These are phyloP conservation scores for Candida pseudoglaebosa DNA, from an alignment of 805 yeast species.

Conservation along the genomic window DNA sequence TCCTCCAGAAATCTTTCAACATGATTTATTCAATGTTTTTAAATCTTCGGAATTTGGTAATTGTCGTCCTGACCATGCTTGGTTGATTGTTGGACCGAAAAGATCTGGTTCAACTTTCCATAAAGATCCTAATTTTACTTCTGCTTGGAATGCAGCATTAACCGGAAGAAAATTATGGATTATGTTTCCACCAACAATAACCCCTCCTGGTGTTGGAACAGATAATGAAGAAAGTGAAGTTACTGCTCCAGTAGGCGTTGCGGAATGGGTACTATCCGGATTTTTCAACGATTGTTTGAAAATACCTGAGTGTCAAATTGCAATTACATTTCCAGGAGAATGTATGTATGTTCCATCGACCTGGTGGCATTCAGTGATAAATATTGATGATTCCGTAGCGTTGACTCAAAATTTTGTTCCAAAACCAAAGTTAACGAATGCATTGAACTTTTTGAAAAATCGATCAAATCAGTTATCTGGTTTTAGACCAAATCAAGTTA, in stretches of 20 bases:
- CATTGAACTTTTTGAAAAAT: constrained; percentile 61
- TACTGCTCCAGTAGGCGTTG: constrained; percentile 85
- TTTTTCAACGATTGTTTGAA: constrained; percentile 67
- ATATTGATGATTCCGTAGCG: constrained; percentile 77
- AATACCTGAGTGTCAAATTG: constrained; percentile 58
- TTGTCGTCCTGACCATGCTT: constrained; percentile 85
- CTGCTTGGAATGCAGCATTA: constrained; percentile 84
- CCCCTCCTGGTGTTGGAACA: constrained; percentile 84
- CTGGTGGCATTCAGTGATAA: constrained; percentile 97
- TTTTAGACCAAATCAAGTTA: constrained; percentile 57
- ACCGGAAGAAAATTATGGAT: constrained; percentile 81
- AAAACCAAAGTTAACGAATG: constrained; percentile 52
- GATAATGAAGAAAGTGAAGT: constrained; percentile 80
- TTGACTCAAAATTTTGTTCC: constrained; percentile 90
- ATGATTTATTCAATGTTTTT: constrained; percentile 62
- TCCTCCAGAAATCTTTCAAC: constrained; percentile 50
- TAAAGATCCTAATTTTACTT: constrained; percentile 86
- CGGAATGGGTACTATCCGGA: constrained; percentile 87
- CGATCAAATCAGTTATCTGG: constrained; percentile 77
- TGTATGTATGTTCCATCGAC: constrained; percentile 90
- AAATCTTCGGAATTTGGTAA: constrained; percentile 20
- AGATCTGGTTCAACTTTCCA: constrained; percentile 88
- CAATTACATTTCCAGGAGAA: constrained; percentile 77
- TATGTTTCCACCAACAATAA: constrained; percentile 73
- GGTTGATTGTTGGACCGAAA: constrained; percentile 83